Evolutionary conservation across 2,329 filamentous ascomycete genomes (phyloP), one percentile per base, ranked within the genome.

Genomic region (Gnomoniopsis sp.): DNA sequence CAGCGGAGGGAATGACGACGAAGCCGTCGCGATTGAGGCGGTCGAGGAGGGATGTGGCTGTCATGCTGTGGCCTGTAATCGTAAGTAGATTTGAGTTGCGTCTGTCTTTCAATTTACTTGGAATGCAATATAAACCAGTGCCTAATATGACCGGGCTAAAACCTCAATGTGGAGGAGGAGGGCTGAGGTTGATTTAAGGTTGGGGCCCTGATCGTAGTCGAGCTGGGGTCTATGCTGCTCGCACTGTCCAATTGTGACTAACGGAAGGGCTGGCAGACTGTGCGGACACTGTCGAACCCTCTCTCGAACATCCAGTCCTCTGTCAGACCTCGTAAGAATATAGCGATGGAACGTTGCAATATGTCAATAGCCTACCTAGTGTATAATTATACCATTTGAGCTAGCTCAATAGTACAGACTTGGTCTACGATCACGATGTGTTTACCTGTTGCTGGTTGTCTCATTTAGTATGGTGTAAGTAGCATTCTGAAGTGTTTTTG

Each of bases 1-100:
- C 78, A 63, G 90, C 77, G 38, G 81, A 81, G 44, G 84, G 87
- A 67, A 95, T 80, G 57, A 89, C 75, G 51, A 93, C 88, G 78
- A 88, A 96, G 72, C 61, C 61, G 26, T 62, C 61, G 7, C 58
- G 61, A 44, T 61, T 58, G 49, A 62, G 55, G 33, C 55, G 55
- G 2, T 61, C 61, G 33, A 61, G 61, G 7, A 61, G 61, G 19
- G 58, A 53, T 17, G 49, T 33, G 6, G 61, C 49, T 44, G 61
- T 43, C 61, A 62, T 62, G 19, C 17, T 56, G 43, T 22, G 34
- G n/a, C 1, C 8, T 17, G 15, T 12, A 6, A 1, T 44, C 14
- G 26, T 6, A 10, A 22, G 22, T 21, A 30, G 12, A 38, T 6
- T 19, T 11, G 19, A 10, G 14, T 10, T 7, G 19, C 2, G 8